Percentiles rank a stretch among this genome's conserved stretches.
Conservation (phyloP, 1,284 basidiomycete species). For the Heliocybe sulcata region DNA sequence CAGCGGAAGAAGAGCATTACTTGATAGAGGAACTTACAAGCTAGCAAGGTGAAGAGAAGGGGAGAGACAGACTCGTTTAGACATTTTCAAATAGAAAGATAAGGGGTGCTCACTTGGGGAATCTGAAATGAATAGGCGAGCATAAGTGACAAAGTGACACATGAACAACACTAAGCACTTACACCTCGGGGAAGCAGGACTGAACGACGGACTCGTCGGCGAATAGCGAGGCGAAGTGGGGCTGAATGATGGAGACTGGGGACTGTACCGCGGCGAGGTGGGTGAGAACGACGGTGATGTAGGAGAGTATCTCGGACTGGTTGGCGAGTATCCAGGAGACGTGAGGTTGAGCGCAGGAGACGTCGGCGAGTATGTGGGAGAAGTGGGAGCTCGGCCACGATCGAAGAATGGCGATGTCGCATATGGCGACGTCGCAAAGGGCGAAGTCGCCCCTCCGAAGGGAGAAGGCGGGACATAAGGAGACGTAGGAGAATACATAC, state of each 20-base stretch:
- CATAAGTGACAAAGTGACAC: conserved; percentile 20
- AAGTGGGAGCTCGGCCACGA: conserved; percentile 58
- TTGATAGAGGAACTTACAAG: conserved; percentile 42
- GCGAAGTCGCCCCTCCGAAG: conserved; percentile 74
- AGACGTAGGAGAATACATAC: conserved; percentile 82
- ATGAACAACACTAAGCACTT: conserved; percentile 25
- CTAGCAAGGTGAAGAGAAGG: conserved; percentile 24
- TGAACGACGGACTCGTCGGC: conserved; percentile 82
- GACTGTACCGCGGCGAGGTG: conserved; percentile 76
- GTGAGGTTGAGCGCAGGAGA: conserved; percentile 75
- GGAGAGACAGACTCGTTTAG: conserved; percentile 14
- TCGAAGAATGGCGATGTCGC: conserved; percentile 80
- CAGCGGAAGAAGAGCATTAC: conserved; percentile 6
- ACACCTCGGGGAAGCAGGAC: conserved; percentile 82
- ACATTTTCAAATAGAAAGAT: conserved; percentile 8
- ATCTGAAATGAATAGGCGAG: conserved; percentile 35
- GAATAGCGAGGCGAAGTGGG: conserved; percentile 82
- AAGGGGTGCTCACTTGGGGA: conserved; percentile 61
- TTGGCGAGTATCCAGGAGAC: conserved; percentile 82
- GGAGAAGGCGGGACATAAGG: conserved; percentile 80
- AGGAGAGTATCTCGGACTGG: conserved; percentile 81
- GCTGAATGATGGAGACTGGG: conserved; percentile 79
- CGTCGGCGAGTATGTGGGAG: conserved; percentile 83
- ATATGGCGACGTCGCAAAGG: conserved; percentile 73
- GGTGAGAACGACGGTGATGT: conserved; percentile 85